Evolutionary conservation across 768 basidiomycete genomes (phyloP).

Genomic region (Kwoniella mangroviensis): DNA sequence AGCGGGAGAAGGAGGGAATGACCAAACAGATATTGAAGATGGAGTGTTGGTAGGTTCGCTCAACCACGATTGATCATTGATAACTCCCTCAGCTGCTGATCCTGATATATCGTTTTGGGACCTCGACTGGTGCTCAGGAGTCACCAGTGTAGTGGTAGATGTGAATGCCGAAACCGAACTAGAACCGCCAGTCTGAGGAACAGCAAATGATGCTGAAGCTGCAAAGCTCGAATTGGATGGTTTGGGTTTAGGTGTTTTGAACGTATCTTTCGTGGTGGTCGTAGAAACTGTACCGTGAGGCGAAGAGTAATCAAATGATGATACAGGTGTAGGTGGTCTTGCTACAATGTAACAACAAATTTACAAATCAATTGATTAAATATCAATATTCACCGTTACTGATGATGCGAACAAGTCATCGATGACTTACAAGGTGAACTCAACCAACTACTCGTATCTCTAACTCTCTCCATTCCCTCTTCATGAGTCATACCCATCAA

Average conservation of each 20-base stretch:
- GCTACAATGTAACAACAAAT: constrained; percentile 19
- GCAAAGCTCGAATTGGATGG: constrained; percentile 22
- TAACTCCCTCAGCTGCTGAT: constrained; percentile 7
- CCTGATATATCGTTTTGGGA: constrained; percentile 1
- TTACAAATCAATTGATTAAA: not conserved
- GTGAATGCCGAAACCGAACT: not conserved
- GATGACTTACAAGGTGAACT: constrained; percentile 45
- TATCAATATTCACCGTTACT: not conserved
- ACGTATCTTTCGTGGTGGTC: constrained; percentile 10
- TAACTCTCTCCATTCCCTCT: constrained; percentile 9
- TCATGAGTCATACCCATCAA: not conserved
- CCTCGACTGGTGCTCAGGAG: constrained; percentile 8
- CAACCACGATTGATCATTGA: constrained; percentile 37
- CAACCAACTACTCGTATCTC: constrained; percentile 34
- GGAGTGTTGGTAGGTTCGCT: constrained; percentile 39
- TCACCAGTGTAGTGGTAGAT: not conserved
- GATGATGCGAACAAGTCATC: not conserved
- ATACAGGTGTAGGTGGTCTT: constrained; percentile 32
- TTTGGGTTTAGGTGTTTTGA: constrained; percentile 25
- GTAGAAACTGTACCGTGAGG: constrained; percentile 3
- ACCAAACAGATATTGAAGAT: constrained; percentile 38
- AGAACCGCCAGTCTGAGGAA: not conserved
- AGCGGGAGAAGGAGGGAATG: constrained; percentile 35
- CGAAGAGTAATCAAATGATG: constrained; percentile 38
- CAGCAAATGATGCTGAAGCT: constrained; percentile 15